Conservation (phyloP, 2,329 filamentous ascomycete genomes). For the Beauveria varroae region DNA sequence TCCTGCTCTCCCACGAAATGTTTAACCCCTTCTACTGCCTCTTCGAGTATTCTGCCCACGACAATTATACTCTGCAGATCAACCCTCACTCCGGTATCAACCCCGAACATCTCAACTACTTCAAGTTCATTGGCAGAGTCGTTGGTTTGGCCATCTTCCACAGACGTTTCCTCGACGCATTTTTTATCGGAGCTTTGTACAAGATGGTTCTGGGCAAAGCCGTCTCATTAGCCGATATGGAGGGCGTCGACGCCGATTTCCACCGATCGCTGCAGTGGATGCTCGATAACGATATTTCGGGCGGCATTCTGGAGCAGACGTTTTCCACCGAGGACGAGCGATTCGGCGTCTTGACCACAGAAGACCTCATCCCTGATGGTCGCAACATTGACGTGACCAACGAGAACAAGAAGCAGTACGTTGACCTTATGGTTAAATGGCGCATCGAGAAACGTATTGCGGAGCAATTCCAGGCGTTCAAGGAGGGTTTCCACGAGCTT, state of each 20-base stretch:
- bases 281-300: slow-evolving; percentile 91
- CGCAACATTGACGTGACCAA: slow-evolving; percentile 94
- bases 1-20: slow-evolving; percentile 98
- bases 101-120: slow-evolving; percentile 98
- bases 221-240: slow-evolving; percentile 90
- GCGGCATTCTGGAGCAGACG: slow-evolving; percentile 86
- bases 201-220: slow-evolving; percentile 98
- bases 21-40: slow-evolving; percentile 99
- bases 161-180: slow-evolving; percentile 91
- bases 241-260: slow-evolving; percentile 96
- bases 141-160: slow-evolving; percentile 98
- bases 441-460: slow-evolving; percentile 97
- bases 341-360: slow-evolving; percentile 88
- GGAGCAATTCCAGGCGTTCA: slow-evolving; percentile 97
- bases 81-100: slow-evolving; percentile 99
- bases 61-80: slow-evolving; percentile 99
- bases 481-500: slow-evolving; percentile 93
- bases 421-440: slow-evolving; percentile 98
- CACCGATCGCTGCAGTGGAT: slow-evolving; percentile 96
- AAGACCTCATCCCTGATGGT: slow-evolving; percentile 86
- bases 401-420: slow-evolving; percentile 98
- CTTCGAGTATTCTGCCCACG: slow-evolving; percentile 98
- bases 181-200: slow-evolving; percentile 98
- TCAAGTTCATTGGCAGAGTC: slow-evolving; percentile 98
- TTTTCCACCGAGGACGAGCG: slow-evolving; percentile 97